Percentiles rank a stretch among this genome's conserved stretches.
Evolutionary conservation across 768 basidiomycete species (phyloP).

Genomic region (Amanita subjunquillea): DNA sequence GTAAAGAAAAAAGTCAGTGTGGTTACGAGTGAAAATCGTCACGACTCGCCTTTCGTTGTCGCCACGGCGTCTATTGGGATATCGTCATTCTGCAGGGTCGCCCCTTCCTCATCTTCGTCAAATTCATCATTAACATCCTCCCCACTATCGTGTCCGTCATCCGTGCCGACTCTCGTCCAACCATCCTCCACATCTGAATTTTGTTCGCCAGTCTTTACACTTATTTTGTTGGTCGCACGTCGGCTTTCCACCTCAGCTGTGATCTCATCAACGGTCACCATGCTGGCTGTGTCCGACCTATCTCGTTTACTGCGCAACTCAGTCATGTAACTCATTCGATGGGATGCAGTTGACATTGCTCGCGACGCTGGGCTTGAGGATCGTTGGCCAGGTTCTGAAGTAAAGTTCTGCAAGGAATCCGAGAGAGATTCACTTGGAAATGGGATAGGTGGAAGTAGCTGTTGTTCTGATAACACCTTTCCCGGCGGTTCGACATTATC

Average conservation of each 20-base stretch:
- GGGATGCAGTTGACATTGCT: constrained; percentile 39
- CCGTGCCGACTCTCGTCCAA: constrained; percentile 64
- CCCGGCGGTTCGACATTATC: constrained; percentile 18
- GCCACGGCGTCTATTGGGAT: constrained; percentile 37
- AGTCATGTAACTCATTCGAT: constrained; percentile 72
- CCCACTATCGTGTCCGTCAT: constrained; percentile 28
- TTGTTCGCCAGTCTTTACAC: constrained; percentile 6
- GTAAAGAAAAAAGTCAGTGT: constrained; percentile 9
- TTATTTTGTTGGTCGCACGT: constrained; percentile 37
- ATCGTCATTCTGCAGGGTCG: constrained; percentile 26
- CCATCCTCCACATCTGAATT: constrained; percentile 15
- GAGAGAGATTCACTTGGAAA: constrained; percentile 73
- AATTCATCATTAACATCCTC: constrained; percentile 22
- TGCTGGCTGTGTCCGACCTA: constrained; percentile 77
- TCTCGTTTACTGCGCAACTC: constrained; percentile 78
- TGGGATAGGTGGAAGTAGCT: constrained; percentile 67
- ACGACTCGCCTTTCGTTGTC: constrained; percentile 40
- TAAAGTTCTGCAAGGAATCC: constrained; percentile 60
- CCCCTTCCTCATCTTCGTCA: constrained; percentile 21
- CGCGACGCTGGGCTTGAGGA: constrained; percentile 29
- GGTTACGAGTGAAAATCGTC: not conserved
- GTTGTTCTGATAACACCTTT: constrained; percentile 27
- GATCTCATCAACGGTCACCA: constrained; percentile 96
- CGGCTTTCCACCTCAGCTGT: constrained; percentile 87
- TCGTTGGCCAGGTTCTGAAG: constrained; percentile 18